Base-by-base conservation (phyloP, 108 stramenopile genomes). In the Cylindrotheca closterium region DNA sequence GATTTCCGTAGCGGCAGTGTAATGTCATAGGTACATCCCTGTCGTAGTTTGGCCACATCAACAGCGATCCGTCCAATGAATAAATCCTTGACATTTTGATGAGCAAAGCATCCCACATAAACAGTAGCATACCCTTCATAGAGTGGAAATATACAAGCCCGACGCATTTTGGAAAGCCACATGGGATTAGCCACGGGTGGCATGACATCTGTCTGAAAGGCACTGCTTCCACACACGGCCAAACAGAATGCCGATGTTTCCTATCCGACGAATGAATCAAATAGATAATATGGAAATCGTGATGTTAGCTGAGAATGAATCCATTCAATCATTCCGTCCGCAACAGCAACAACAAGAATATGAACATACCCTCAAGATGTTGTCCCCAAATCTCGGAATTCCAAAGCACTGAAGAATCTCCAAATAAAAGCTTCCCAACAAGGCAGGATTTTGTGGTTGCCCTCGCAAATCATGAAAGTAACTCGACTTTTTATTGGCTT, bases 121-220 rank as follows among this genome's bases (percentile, higher is more conserved):
- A 79, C 62, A 30, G 57, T 55, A 25, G 72, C 71, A 48, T 80
- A 84, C 3, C 70, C 77, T 58, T 84, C 61, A 51, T 56, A 75
- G 10, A 84, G 34, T 8, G 82, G 82, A 48, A 84, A 84, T 37
- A 80, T 80, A 47, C 79, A 80, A 18, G 79, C 82, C 7, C 82
- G 72, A 0, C 79, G 56, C 30, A 67, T 67, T 31, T 80, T 80
- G 2, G 57, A 62, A 27, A 75, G 79, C 79, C 79, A 84, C 47
- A 75, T 73, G 3, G 82, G 82, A 55, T 64, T 64, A 22, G 60
- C 51, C 19, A 51, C 31, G 19, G 58, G 62, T 10, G 71, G 66
- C 60, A 84, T 80, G 18, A 78, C 76, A 64, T 84, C 82, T 31
- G 82, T 77, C 25, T 69, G 56, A 64, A 84, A 84, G 21, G 82